Evolutionary conservation across 2,329 filamentous ascomycete species (phyloP), one percentile per base, ranked within the genome.

Genomic region (Uncinocarpus reesii): DNA sequence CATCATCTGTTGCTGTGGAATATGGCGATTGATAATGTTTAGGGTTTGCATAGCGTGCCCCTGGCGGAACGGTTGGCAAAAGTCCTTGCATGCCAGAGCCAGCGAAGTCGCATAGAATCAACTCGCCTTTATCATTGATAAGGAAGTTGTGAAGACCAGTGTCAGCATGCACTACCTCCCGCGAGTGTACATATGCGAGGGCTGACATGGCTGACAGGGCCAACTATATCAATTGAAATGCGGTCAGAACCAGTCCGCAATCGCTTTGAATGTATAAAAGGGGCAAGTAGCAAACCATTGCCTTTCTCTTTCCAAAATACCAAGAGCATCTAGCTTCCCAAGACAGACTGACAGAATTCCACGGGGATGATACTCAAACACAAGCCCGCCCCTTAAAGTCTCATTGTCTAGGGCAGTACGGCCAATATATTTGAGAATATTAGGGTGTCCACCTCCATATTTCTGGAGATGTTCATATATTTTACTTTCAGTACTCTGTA

Each of bases 171-270:
- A 47, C 48, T 1, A 47, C 29, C 24, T 48, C 32, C 23, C 43
- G 47, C 10, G 49, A 47, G n/a, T 51, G 49, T 29, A 51, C 48
- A 32, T 51, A 47, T 18, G n/a, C n/a, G n/a, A n/a, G n/a, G n/a
- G n/a, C n/a, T n/a, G n/a, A n/a, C n/a, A n/a, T n/a, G n/a, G n/a
- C n/a, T n/a, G n/a, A n/a, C n/a, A n/a, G n/a, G n/a, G n/a, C 26
- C 26, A 28, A 28, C 26, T 6, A 28, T 11, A 28, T 28, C 26
- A 28, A 28, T 6, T 6, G 26, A 28, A 28, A n/a, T n/a, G n/a
- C n/a, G n/a, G n/a, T n/a, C n/a, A n/a, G n/a, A n/a, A n/a, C n/a
- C n/a, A n/a, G n/a, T n/a, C n/a, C n/a, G n/a, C n/a, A n/a, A n/a
- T n/a, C n/a, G n/a, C n/a, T n/a, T n/a, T n/a, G n/a, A n/a, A n/a